phyloP scores from a whole-genome alignment of 441 rosid species.

The Geranium incanum region DNA sequence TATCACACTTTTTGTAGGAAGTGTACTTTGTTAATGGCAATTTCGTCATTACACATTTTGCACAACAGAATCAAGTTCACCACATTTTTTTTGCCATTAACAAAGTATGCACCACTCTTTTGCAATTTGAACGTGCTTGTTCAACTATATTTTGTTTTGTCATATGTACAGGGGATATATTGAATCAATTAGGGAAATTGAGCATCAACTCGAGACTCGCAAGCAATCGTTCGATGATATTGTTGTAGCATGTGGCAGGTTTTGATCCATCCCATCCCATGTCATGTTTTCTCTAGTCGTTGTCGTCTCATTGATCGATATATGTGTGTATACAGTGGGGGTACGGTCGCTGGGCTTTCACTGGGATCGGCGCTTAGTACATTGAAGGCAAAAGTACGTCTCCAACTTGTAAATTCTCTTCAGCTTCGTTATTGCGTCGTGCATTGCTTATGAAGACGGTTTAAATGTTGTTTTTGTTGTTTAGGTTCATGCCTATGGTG shows the following conservation, averaged over 20 bases:
- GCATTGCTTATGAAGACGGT: constrained; percentile 5
- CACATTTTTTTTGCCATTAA: too few relatives aligned
- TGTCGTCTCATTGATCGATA: constrained; percentile 18
- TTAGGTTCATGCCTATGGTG: constrained; percentile 92
- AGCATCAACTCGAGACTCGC: constrained; percentile 56
- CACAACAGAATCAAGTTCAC: too few relatives aligned
- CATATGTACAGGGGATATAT: constrained; percentile 66
- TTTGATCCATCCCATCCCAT: constrained; percentile 25
- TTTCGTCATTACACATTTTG: too few relatives aligned
- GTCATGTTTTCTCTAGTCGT: neutral
- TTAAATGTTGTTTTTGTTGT: constrained; percentile 15
- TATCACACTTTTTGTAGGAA: too few relatives aligned
- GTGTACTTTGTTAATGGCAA: too few relatives aligned
- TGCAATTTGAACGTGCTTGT: too few relatives aligned
- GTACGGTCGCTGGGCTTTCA: constrained; percentile 81
- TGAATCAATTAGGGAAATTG: constrained; percentile 78
- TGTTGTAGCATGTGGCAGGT: constrained; percentile 95
- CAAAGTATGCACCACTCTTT: too few relatives aligned
- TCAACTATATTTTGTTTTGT: too few relatives aligned
- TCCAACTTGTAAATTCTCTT: constrained; percentile 14
- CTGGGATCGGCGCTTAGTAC: constrained; percentile 68
- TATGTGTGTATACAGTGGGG: constrained; percentile 47
- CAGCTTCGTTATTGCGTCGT: neutral
- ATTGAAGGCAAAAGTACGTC: constrained; percentile 68
- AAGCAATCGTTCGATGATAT: constrained; percentile 66